Evolutionary conservation across 1,284 basidiomycete genomes (phyloP).

Genomic region (Sanghuangporus sanghuang): DNA sequence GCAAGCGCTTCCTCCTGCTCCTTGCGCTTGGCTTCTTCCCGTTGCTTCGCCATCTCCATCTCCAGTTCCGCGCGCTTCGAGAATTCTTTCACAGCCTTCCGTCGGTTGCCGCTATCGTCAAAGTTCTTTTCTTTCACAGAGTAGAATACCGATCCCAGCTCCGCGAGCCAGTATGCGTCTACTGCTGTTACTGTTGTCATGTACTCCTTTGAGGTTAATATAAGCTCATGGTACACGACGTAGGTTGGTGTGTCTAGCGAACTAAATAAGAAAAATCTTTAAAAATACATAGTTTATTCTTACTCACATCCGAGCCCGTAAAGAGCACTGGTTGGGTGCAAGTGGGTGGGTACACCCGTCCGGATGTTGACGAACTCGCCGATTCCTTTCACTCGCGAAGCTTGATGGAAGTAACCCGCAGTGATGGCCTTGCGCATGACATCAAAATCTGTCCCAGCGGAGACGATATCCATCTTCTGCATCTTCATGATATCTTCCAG

Average conservation of each 20-base stretch:
- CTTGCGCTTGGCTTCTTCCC: constrained; percentile 61
- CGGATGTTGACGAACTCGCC: constrained; percentile 98
- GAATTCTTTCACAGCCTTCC: constrained; percentile 82
- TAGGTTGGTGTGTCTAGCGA: constrained; percentile 86
- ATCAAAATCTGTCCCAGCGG: constrained; percentile 95
- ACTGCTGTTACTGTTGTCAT: constrained; percentile 97
- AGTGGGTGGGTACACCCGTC: constrained; percentile 87
- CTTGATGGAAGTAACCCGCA: constrained; percentile 99
- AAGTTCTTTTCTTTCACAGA: constrained; percentile 95
- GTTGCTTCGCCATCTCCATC: constrained; percentile 80
- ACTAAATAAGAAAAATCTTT: constrained; percentile 20
- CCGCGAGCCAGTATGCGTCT: constrained; percentile 93
- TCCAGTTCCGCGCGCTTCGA: constrained; percentile 87
- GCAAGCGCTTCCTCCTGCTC: constrained; percentile 61
- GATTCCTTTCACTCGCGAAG: constrained; percentile 95
- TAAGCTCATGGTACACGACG: constrained; percentile 95
- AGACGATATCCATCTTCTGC: constrained; percentile 90
- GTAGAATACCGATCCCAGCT: constrained; percentile 92
- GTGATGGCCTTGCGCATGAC: constrained; percentile 94
- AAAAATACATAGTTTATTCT: background rate
- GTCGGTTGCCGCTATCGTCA: constrained; percentile 71
- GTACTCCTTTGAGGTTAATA: constrained; percentile 92
- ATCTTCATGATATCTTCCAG: constrained; percentile 98
- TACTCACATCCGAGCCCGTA: constrained; percentile 91
- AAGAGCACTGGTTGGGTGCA: constrained; percentile 95